phyloP scores from a whole-genome alignment of 192 early-diverging fungal genomes.

The Rhizoclosmatium sp. region DNA sequence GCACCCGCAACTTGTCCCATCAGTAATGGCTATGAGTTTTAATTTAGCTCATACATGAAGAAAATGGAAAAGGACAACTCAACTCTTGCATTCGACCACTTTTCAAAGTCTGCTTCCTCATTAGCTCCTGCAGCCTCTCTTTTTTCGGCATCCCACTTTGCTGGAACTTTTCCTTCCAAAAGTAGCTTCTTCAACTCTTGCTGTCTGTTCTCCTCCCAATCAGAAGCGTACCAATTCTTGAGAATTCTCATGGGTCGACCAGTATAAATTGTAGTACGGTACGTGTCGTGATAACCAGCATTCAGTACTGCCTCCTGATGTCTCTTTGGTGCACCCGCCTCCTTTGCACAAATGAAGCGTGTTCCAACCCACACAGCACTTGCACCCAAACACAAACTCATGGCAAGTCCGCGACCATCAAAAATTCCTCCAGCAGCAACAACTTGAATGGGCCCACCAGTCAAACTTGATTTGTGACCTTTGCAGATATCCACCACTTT shows the following conservation, averaged over 20 bases:
- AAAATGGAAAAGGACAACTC: no score
- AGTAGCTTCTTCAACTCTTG: conserved; percentile 44
- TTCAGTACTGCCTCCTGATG: conserved; percentile 54
- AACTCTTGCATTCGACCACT: no score
- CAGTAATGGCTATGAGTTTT: conserved; percentile 31
- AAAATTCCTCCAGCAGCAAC: conserved; percentile 58
- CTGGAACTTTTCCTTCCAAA: conserved; percentile 46
- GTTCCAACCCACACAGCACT: conserved; percentile 61
- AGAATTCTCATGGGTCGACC: conserved; percentile 53
- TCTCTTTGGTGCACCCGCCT: conserved; percentile 51
- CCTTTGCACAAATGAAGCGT: conserved; percentile 52
- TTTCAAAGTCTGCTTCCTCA: no score
- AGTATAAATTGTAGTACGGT: conserved; percentile 53
- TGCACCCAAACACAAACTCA: conserved; percentile 52
- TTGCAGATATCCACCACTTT: conserved; percentile 55
- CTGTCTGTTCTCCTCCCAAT: conserved; percentile 49
- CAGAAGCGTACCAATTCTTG: conserved; percentile 41
- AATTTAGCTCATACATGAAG: no score
- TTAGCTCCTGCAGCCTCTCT: background rate
- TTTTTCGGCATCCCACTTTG: conserved; percentile 37
- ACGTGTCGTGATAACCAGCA: conserved; percentile 52
- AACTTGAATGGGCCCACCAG: conserved; percentile 49
- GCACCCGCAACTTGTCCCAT: conserved; percentile 59
- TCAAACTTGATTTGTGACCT: conserved; percentile 44
- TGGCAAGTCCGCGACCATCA: conserved; percentile 55